Evolutionary conservation across 2,329 filamentous ascomycete species (phyloP), one percentile per base, ranked within the genome.

Genomic region (Calonectria pauciramosa): DNA sequence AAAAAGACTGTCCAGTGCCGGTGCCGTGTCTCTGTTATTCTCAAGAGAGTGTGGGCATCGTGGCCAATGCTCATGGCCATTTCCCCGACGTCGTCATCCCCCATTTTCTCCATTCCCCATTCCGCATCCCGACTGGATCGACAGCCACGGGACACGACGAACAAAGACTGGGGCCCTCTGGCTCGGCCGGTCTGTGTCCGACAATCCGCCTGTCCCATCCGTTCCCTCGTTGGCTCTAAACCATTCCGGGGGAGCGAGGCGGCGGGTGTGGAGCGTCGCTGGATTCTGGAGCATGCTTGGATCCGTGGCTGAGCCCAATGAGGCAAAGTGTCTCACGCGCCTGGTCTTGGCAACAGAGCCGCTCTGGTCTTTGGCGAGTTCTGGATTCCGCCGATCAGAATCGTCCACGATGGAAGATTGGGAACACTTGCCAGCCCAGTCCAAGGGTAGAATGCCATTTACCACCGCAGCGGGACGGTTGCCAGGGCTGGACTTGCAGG

Each of bases 271-370:
- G 65, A 65, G 65, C 54, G 32, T 52, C 32, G 41, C 41, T 69
- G 70, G 56, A 68, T 68, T 68, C 56, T 68, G 70, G 70, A 69
- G 52, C 67, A 68, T 63, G 47, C 34, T 72, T 63, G 64, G 64
- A 72, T 66, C 52, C 36, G 63, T 56, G 54, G 32, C 20, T 20
- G 44, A 36, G 34, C 70, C 70, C 20, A 41, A 72, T 64, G 3
- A 23, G 68, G 70, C 26, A 63, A 64, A 47, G 70, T 72, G 65
- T 64, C 70, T 72, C 54, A 59, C 26, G 56, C 65, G 32, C 54
- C 36, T 56, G 54, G 70, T 44, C 70, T 72, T 68, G 54, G 64
- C 52, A 54, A 26, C 51, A 68, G 63, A 63, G 70, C 70, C 70
- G 64, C 64, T 67, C 41, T 60, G 70, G 70, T 51, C 70, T 68